Evolutionary conservation across 352 stramenopile genomes (phyloP).

Genomic region (Phytophthora aleatoria): DNA sequence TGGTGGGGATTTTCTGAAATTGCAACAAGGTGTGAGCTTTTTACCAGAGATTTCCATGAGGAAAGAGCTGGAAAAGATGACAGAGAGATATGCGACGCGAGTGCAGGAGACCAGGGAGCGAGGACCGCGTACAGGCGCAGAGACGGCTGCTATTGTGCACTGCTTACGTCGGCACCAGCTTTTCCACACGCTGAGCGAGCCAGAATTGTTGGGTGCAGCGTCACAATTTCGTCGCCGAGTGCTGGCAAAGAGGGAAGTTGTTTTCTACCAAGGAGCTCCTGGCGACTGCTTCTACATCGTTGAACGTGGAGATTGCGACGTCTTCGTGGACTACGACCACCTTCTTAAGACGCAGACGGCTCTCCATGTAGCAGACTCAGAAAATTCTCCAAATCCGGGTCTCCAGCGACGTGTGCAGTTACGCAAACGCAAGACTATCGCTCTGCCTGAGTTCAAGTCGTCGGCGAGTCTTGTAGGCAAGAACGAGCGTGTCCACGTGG

Average conservation of each 20-base stretch:
- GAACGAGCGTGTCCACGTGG: slow-evolving; percentile 75
- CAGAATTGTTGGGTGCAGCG: slow-evolving; percentile 61
- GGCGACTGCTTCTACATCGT: slow-evolving; percentile 88
- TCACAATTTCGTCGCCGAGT: slow-evolving; percentile 63
- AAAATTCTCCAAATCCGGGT: slow-evolving; percentile 20
- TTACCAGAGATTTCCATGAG: slow-evolving; percentile 77
- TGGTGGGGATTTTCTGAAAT: slow-evolving; percentile 67
- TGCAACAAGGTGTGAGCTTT: slow-evolving; percentile 75
- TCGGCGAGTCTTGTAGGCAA: slow-evolving; percentile 61
- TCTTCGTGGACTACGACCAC: slow-evolving; percentile 86
- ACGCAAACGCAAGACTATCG: slow-evolving; percentile 71
- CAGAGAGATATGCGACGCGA: slow-evolving; percentile 31
- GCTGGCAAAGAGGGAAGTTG: slow-evolving; percentile 65
- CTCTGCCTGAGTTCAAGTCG: slow-evolving; percentile 70
- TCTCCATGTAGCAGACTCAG: slow-evolving; percentile 20
- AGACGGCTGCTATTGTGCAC: slow-evolving; percentile 60
- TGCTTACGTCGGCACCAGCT: slow-evolving; percentile 79
- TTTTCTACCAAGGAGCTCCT: slow-evolving; percentile 82
- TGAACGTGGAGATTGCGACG: slow-evolving; percentile 76
- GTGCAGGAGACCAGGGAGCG: slow-evolving; percentile 41
- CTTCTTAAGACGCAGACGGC: slow-evolving; percentile 46
- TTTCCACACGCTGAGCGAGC: slow-evolving; percentile 80
- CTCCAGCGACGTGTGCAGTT: slow-evolving; percentile 32
- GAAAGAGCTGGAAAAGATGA: slow-evolving; percentile 38
- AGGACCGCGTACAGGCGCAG: slow-evolving; percentile 32